Conservation (phyloP, 2,329 filamentous ascomycete genomes). For the Thermothelomyces thermophilus region DNA sequence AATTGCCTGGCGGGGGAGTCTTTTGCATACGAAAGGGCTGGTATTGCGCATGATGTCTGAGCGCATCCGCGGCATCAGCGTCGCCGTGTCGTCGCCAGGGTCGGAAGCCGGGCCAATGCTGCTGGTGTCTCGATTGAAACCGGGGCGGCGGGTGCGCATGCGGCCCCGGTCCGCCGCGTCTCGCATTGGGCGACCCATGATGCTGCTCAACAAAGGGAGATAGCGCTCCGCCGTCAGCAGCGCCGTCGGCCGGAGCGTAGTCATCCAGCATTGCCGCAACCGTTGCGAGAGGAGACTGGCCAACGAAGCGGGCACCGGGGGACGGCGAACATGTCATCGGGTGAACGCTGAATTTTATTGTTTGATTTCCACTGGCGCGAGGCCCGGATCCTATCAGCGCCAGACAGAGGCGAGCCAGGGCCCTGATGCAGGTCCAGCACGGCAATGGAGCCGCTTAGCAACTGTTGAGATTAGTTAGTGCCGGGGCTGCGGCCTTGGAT, state of each 20-base stretch:
- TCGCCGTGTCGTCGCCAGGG: slow-evolving; percentile 29
- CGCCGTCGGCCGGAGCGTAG: slow-evolving; percentile 10
- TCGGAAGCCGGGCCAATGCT: slow-evolving; percentile 18
- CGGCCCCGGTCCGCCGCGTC: slow-evolving; percentile 23
- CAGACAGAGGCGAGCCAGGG: slow-evolving; percentile 16
- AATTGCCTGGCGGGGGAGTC: slow-evolving; percentile 9
- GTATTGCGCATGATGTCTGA: slow-evolving; percentile 13
- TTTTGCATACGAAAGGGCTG: slow-evolving; percentile 20
- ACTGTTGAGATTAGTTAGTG: slow-evolving; percentile 10
- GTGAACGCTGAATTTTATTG: slow-evolving; percentile 18
- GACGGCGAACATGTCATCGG: slow-evolving; percentile 17
- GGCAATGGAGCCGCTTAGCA: slow-evolving; percentile 15
- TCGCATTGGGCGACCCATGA: slow-evolving; percentile 17
- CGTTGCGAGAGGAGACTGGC: slow-evolving; percentile 14
- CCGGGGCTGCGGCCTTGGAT: slow-evolving; percentile 15
- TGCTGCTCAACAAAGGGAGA: slow-evolving; percentile 5
- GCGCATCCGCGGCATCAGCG: slow-evolving; percentile 20
- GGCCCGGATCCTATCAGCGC: slow-evolving; percentile 15
- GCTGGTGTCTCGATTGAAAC: slow-evolving; percentile 14
- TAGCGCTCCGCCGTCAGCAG: slow-evolving; percentile 14
- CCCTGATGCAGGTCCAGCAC: slow-evolving; percentile 15
- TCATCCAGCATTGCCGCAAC: slow-evolving; percentile 13
- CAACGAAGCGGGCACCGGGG: slow-evolving; percentile 14
- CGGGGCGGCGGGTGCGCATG: slow-evolving; percentile 18
- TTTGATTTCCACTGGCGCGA: slow-evolving; percentile 17